Evolutionary conservation across 2,329 filamentous ascomycete genomes (phyloP).

Genomic region (Paraconiothyrium sp.): DNA sequence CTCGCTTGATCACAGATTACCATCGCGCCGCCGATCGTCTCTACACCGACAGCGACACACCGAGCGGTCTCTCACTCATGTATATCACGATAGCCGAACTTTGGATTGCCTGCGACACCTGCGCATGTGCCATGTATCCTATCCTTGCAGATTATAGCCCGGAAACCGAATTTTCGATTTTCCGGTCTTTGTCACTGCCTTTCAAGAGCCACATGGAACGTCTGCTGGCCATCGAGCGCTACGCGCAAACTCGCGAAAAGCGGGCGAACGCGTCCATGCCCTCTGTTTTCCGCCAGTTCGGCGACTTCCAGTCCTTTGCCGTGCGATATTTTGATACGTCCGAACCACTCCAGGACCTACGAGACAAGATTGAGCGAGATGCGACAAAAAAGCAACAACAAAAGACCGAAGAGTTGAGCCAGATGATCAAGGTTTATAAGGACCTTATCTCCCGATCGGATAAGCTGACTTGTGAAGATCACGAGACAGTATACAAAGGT

Average conservation of each 20-base stretch:
- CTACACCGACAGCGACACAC: conserved; percentile 51
- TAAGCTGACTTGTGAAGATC: conserved; percentile 22
- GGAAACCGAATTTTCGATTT: conserved; percentile 52
- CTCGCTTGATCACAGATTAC: conserved; percentile 24
- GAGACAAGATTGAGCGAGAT: conserved; percentile 49
- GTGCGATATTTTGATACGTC: conserved; percentile 62
- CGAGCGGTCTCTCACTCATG: conserved; percentile 64
- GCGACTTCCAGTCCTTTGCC: conserved; percentile 53
- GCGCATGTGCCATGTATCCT: conserved; percentile 50
- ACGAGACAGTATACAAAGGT: neutral
- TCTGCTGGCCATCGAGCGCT: conserved; percentile 57
- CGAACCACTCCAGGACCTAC: conserved; percentile 48
- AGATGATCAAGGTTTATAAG: conserved; percentile 23
- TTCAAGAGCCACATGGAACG: conserved; percentile 57
- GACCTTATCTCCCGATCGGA: conserved; percentile 26
- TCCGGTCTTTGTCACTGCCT: conserved; percentile 59
- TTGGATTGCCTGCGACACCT: conserved; percentile 67
- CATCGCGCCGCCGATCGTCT: conserved; percentile 11
- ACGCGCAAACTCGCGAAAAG: conserved; percentile 52
- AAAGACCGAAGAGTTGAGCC: conserved; percentile 35
- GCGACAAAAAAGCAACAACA: conserved; percentile 40
- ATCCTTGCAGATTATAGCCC: conserved; percentile 60
- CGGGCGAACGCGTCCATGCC: conserved; percentile 25
- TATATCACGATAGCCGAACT: conserved; percentile 65
- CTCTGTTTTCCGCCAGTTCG: conserved; percentile 53